A percentile compares a stretch with the other conserved stretches of the same genome.
Conservation (phyloP, 805 yeast species). For the Teunomyces stri region DNA sequence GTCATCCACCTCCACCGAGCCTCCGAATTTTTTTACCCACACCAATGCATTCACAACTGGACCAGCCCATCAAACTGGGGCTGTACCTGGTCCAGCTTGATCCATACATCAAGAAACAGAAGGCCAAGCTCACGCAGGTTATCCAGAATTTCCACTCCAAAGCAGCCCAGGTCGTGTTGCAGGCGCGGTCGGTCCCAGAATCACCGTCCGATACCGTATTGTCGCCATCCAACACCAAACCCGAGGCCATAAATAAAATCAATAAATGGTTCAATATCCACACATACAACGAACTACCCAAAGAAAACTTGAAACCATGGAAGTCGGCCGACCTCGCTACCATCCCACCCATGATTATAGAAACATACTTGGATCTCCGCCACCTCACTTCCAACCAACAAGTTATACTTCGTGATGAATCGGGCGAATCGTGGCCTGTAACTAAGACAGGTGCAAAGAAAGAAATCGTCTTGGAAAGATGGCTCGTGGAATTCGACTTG, state of each 20-base stretch:
- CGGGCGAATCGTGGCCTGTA: conserved; percentile 53
- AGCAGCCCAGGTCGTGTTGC: conserved; percentile 55
- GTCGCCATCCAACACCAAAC: conserved; percentile 9
- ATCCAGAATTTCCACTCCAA: conserved; percentile 64
- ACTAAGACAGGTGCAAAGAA: conserved; percentile 58
- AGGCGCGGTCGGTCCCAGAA: conserved; percentile 39
- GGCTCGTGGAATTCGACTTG: conserved; percentile 82
- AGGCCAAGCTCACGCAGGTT: conserved; percentile 40
- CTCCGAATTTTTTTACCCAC: neutral
- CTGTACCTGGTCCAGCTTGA: conserved; percentile 8
- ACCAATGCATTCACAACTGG: conserved; percentile 4
- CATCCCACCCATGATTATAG: conserved; percentile 84
- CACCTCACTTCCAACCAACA: conserved; percentile 55
- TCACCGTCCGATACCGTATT: conserved; percentile 10
- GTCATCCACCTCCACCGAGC: neutral
- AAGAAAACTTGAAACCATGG: conserved; percentile 69
- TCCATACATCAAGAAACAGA: conserved; percentile 17
- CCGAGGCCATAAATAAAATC: conserved; percentile 24
- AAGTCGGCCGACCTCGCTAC: conserved; percentile 40
- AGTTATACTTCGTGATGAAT: conserved; percentile 56
- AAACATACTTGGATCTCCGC: conserved; percentile 71
- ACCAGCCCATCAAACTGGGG: neutral
- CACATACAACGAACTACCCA: conserved; percentile 32
- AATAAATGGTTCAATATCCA: conserved; percentile 67
- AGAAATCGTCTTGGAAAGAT: conserved; percentile 91